A percentile compares a stretch with the other conserved stretches of the same genome.
Evolutionary conservation across 768 basidiomycete species (phyloP).

Genomic region (Xerocomellus dryophilus): DNA sequence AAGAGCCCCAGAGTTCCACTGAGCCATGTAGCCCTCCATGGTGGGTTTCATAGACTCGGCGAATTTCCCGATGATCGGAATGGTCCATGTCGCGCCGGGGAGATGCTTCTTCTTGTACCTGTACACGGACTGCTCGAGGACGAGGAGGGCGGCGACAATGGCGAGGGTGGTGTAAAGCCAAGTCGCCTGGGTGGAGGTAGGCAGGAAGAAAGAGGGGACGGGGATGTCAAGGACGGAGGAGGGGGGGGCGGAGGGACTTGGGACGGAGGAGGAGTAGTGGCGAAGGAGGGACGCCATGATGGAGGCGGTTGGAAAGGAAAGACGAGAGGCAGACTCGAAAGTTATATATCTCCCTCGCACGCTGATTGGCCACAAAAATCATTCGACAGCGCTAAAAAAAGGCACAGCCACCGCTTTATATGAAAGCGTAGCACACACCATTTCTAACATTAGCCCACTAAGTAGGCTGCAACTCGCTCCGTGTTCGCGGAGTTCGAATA

Average conservation of each 20-base stretch:
- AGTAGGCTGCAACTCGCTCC: too few species aligned
- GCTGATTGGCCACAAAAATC: constrained; percentile 28
- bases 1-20: constrained; percentile 88
- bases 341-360: constrained; percentile 2
- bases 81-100: constrained; percentile 88
- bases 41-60: constrained; percentile 89
- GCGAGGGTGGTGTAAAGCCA: constrained; percentile 73
- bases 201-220: constrained; percentile 44
- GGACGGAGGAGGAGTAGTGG: constrained; percentile 33
- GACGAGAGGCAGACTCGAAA: background rate
- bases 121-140: constrained; percentile 86
- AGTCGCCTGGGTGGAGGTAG: constrained; percentile 22
- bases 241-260: constrained; percentile 44
- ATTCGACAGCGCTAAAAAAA: constrained; percentile 11
- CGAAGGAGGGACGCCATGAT: constrained; percentile 35
- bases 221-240: constrained; percentile 43
- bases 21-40: constrained; percentile 86
- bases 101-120: constrained; percentile 84
- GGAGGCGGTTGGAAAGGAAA: background rate
- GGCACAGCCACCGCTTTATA: constrained; percentile 19
- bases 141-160: constrained; percentile 69
- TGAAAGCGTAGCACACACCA: too few species aligned
- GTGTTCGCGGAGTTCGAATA: too few species aligned
- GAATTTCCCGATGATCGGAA: constrained; percentile 97
- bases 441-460: too few species aligned